Conservation (phyloP, 2,329 filamentous ascomycete genomes). For the Fusarium solani-melongenae region DNA sequence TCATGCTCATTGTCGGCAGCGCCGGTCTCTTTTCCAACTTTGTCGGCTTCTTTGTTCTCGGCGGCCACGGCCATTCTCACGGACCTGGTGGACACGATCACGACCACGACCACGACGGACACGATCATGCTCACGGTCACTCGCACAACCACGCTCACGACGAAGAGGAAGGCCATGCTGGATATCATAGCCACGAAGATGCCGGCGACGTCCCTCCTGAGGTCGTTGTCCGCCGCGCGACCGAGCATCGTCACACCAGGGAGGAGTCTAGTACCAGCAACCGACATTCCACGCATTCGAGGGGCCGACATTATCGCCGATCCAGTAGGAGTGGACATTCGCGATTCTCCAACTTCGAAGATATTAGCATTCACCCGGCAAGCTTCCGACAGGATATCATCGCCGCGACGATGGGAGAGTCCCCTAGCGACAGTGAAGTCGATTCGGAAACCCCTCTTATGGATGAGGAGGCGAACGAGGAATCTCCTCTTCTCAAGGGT, state of each 20-base stretch:
- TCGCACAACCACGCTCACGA: constrained; percentile 50
- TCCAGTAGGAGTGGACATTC: constrained; percentile 63
- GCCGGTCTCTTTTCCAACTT: constrained; percentile 90
- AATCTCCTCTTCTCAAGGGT: constrained; percentile 60
- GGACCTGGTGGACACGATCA: constrained; percentile 67
- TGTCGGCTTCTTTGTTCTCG: constrained; percentile 88
- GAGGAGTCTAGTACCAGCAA: constrained; percentile 45
- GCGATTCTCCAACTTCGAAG: constrained; percentile 73
- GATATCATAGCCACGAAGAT: constrained; percentile 51
- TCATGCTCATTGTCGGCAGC: constrained; percentile 91
- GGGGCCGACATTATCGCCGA: constrained; percentile 58
- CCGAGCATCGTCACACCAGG: constrained; percentile 39
- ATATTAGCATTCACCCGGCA: constrained; percentile 88
- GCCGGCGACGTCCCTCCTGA: constrained; percentile 72
- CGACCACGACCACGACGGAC: constrained; percentile 51
- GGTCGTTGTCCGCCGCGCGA: constrained; percentile 65
- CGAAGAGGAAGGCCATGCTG: constrained; percentile 64
- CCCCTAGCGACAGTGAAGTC: constrained; percentile 62
- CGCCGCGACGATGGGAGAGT: constrained; percentile 72
- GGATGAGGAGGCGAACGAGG: constrained; percentile 56
- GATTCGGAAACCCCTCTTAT: constrained; percentile 59
- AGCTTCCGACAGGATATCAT: constrained; percentile 95
- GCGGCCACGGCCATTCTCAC: constrained; percentile 90
- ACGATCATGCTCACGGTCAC: constrained; percentile 52
- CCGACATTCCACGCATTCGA: constrained; percentile 47